phyloP scores from a whole-genome alignment of 345 rosid genomes.

The Salix caprea region DNA sequence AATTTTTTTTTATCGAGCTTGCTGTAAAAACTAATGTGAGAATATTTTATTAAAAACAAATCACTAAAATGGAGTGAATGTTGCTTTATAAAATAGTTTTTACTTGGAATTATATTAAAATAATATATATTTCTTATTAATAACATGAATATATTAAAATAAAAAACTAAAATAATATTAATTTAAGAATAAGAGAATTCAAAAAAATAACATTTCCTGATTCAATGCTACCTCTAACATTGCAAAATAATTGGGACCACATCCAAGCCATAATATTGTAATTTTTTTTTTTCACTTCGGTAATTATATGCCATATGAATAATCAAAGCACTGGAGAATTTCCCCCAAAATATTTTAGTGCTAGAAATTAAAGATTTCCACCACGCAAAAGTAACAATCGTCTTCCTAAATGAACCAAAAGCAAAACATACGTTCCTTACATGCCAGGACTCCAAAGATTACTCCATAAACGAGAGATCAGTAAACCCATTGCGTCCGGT shows the following conservation, averaged over 20 bases:
- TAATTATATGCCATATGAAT: neutral
- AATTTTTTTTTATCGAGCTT: too few species aligned
- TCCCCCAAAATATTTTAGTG: neutral
- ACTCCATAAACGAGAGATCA: constrained; percentile 33
- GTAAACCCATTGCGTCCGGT: constrained; percentile 28
- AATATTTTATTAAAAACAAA: too few species aligned
- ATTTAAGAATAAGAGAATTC: too few species aligned
- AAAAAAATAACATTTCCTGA: neutral
- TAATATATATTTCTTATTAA: too few species aligned
- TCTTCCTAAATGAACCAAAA: neutral
- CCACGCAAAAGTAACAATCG: neutral
- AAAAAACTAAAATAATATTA: too few species aligned
- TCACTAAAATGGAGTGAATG: too few species aligned
- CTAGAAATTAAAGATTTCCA: neutral
- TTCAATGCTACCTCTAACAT: neutral
- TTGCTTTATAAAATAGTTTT: too few species aligned
- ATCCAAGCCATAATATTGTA: neutral
- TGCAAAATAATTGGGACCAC: neutral
- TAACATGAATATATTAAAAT: too few species aligned
- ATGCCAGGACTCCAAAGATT: constrained; percentile 22
- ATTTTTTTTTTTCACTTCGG: neutral
- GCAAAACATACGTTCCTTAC: neutral
- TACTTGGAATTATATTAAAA: too few species aligned
- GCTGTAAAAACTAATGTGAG: too few species aligned
- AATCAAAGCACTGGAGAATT: neutral